Evolutionary conservation across 306 rosid species (phyloP).

Genomic region (Glycine soja): DNA sequence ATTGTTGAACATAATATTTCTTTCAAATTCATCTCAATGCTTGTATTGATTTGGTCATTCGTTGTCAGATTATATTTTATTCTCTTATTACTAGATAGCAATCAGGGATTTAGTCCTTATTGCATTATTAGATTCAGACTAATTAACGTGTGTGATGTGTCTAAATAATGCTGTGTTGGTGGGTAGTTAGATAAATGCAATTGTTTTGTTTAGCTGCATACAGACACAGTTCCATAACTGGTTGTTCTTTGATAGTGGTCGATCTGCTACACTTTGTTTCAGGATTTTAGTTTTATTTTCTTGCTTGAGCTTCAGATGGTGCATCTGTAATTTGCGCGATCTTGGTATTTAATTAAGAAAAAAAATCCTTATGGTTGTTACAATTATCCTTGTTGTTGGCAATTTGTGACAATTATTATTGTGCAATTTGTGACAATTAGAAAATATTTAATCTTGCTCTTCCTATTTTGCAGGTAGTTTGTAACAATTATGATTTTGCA

Average conservation of each 20-base stretch:
- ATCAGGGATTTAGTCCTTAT: too few relatives aligned
- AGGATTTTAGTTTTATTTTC: not conserved
- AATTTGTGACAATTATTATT: conserved; percentile 73
- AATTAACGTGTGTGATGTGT: too few relatives aligned
- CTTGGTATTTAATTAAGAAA: not conserved
- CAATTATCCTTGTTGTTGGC: conserved; percentile 49
- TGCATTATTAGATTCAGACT: too few relatives aligned
- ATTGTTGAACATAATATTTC: conserved; percentile 7
- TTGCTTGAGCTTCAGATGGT: not conserved
- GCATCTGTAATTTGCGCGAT: conserved; percentile 26
- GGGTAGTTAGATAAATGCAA: too few relatives aligned
- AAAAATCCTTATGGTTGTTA: not conserved
- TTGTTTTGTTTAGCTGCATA: too few relatives aligned
- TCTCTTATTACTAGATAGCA: too few relatives aligned
- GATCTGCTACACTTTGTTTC: conserved; percentile 4
- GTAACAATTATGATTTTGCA: conserved; percentile 68
- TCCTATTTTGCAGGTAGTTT: conserved; percentile 71
- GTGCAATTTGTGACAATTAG: conserved; percentile 54
- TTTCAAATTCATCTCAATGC: conserved; percentile 25
- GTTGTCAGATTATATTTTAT: too few relatives aligned
- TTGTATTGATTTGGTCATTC: not conserved
- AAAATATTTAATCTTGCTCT: not conserved
- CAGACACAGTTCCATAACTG: too few relatives aligned
- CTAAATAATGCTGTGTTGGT: too few relatives aligned
- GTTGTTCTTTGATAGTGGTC: too few relatives aligned